Conservation (phyloP, 1,284 basidiomycete genomes). For the Sutorius eximius region DNA sequence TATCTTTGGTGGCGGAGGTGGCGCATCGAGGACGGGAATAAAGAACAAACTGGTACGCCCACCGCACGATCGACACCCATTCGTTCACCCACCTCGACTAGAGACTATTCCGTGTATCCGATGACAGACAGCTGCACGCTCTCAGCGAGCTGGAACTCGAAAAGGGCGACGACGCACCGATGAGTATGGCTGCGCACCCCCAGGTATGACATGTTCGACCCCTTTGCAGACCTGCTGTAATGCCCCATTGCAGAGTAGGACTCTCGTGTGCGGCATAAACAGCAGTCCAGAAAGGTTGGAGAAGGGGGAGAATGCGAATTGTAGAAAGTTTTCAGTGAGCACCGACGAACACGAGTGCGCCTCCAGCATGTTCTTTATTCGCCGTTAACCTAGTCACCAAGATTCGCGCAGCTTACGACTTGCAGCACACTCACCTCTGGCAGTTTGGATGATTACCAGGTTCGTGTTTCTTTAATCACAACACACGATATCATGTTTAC, state of each 20-base stretch:
- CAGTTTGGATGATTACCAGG: constrained; percentile 81
- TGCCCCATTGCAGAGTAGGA: constrained; percentile 40
- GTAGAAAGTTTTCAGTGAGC: constrained; percentile 66
- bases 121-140: constrained; percentile 58
- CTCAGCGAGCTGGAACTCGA: constrained; percentile 74
- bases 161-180: constrained; percentile 85
- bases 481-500: constrained; percentile 3
- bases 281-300: constrained; percentile 63
- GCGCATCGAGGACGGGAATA: constrained; percentile 76
- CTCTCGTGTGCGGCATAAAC: constrained; percentile 83
- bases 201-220: constrained; percentile 44
- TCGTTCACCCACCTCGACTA: constrained; percentile 32
- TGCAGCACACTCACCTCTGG: constrained; percentile 60
- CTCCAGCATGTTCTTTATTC: not conserved
- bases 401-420: constrained; percentile 54
- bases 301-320: constrained; percentile 77
- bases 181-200: constrained; percentile 81
- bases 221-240: constrained; percentile 1
- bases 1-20: constrained; percentile 90
- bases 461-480: constrained; percentile 33
- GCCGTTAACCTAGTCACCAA: constrained; percentile 31
- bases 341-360: constrained; percentile 42
- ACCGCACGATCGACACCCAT: not conserved
- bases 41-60: constrained; percentile 82
- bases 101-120: constrained; percentile 72